Conservation (phyloP, 1,284 basidiomycete genomes). For the Leccinum pallidistipes region DNA sequence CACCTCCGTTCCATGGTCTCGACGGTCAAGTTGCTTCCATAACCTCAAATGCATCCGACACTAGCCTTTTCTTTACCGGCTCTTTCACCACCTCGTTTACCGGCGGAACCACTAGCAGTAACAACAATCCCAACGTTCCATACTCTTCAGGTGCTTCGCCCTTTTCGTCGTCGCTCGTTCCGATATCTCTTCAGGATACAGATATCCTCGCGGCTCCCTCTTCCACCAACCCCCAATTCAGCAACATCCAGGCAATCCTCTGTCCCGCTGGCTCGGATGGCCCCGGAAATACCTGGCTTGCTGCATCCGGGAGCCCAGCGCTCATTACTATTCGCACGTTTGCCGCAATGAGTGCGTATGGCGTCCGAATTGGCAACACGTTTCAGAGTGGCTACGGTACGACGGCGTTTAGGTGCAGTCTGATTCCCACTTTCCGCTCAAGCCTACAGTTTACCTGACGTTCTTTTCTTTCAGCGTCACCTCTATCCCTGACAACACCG, state of each 20-base stretch:
- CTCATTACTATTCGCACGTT: slow-evolving; percentile 78
- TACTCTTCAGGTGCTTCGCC: slow-evolving; percentile 78
- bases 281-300: slow-evolving; percentile 83
- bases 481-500: slow-evolving; percentile 85
- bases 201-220: slow-evolving; percentile 74
- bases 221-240: slow-evolving; percentile 62
- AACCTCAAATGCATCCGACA: slow-evolving; percentile 63
- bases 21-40: slow-evolving; percentile 75
- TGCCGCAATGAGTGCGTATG: slow-evolving; percentile 69
- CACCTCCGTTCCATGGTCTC: slow-evolving; percentile 82
- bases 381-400: slow-evolving; percentile 81
- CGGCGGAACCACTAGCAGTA: slow-evolving; percentile 58
- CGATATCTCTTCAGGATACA: slow-evolving; percentile 71
- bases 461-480: slow-evolving; percentile 54
- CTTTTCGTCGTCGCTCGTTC: slow-evolving; percentile 89
- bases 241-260: slow-evolving; percentile 72
- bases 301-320: slow-evolving; percentile 66
- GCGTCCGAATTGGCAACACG: slow-evolving; percentile 90
- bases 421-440: background rate
- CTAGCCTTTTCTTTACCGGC: slow-evolving; percentile 85
- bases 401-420: slow-evolving; percentile 76
- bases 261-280: slow-evolving; percentile 85
- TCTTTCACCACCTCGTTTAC: slow-evolving; percentile 78
- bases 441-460: slow-evolving; percentile 1
- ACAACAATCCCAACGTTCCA: slow-evolving; percentile 75